Conservation (phyloP, 2,329 filamentous ascomycete species). For the Monosporascus sp. region DNA sequence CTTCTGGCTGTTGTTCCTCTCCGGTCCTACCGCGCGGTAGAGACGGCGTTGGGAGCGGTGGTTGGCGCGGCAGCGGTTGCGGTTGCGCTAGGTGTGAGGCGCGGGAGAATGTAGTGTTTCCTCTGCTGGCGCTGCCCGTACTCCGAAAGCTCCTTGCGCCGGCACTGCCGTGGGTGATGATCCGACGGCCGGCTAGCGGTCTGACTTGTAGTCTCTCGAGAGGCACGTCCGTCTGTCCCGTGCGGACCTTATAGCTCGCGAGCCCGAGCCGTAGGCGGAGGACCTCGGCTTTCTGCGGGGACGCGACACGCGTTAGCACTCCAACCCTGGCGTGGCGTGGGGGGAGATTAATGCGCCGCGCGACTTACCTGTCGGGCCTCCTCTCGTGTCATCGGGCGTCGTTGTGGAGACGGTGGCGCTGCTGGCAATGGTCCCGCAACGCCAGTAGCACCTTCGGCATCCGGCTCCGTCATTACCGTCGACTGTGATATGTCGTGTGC, state of each 20-base stretch:
- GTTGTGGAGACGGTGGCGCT: slow-evolving; percentile 14
- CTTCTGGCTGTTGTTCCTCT: neutral
- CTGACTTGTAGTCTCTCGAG: slow-evolving; percentile 52
- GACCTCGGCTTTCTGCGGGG: slow-evolving; percentile 56
- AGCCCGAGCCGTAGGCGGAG: slow-evolving; percentile 64
- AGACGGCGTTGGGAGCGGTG: neutral
- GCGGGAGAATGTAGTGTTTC: neutral
- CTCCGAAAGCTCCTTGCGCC: slow-evolving; percentile 3
- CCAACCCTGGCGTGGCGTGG: neutral
- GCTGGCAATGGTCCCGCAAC: slow-evolving; percentile 5
- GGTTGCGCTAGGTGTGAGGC: neutral
- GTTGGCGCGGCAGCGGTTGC: neutral
- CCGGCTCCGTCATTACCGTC: slow-evolving; percentile 46
- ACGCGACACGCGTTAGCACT: slow-evolving; percentile 3
- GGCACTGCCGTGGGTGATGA: neutral
- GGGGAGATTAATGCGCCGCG: too few relatives aligned
- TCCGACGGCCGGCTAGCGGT: slow-evolving; percentile 18
- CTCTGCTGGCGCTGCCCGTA: slow-evolving; percentile 10
- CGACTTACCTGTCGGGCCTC: slow-evolving; percentile 45
- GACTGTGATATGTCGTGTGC: slow-evolving; percentile 42
- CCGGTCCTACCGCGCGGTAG: neutral
- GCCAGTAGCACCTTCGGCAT: slow-evolving; percentile 17
- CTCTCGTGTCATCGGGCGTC: slow-evolving; percentile 40
- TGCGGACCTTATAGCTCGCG: slow-evolving; percentile 70
- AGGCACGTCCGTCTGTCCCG: slow-evolving; percentile 63